These are phyloP conservation scores for Aspergillus tamarii DNA, from an alignment of 2,329 filamentous ascomycete species.

Conservation along the genomic window DNA sequence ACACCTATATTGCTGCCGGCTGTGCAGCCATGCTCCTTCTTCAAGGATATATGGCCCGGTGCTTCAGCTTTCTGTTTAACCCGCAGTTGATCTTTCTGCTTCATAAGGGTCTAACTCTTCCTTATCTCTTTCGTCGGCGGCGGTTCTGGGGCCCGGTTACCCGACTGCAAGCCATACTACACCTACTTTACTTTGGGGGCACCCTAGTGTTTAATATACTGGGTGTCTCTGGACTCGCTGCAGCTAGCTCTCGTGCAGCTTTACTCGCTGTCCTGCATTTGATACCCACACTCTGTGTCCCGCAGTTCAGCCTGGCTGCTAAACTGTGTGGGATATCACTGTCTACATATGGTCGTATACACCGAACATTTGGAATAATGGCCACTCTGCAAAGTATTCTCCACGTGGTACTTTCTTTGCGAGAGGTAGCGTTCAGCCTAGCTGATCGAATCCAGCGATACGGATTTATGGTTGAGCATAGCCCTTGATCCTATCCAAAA, in stretches of 20 bases:
- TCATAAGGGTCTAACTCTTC: neutral
- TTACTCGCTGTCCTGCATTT: conserved; percentile 7
- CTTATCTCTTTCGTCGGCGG: conserved; percentile 3
- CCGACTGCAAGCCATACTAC: neutral
- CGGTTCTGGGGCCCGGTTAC: conserved; percentile 7
- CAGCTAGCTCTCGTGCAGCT: conserved; percentile 1
- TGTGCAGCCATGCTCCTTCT: neutral
- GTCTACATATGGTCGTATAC: conserved; percentile 2
- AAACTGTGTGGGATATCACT: conserved; percentile 4
- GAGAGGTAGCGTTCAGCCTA: conserved; percentile 2
- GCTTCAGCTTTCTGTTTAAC: conserved; percentile 3
- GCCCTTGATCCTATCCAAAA: too few relatives aligned
- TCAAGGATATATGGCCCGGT: neutral
- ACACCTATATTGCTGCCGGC: neutral
- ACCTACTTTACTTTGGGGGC: conserved; percentile 1
- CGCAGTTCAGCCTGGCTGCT: conserved; percentile 5
- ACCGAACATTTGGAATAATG: conserved; percentile 5
- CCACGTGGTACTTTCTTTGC: conserved; percentile 1
- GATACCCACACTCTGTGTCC: conserved; percentile 1
- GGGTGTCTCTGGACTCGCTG: neutral
- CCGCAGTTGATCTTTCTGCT: neutral
- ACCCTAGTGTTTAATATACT: conserved; percentile 8
- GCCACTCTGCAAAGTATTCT: neutral
- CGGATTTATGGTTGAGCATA: conserved; percentile 1
- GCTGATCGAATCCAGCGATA: neutral